phyloP scores from a whole-genome alignment of 768 basidiomycete species.

The Chalciporus chontae region DNA sequence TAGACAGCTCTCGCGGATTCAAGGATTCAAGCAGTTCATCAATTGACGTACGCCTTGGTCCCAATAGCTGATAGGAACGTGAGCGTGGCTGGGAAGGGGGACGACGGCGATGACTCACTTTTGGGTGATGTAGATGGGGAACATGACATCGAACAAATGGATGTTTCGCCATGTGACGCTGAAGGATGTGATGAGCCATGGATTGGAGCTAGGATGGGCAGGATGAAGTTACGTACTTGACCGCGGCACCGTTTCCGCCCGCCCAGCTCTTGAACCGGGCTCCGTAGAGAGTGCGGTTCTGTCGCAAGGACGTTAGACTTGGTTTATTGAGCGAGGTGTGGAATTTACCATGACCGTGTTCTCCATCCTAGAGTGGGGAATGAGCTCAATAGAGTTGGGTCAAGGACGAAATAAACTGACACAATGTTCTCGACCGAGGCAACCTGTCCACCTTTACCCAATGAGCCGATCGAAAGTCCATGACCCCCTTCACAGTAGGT shows the following conservation, averaged over 20 bases:
- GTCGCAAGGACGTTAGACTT: background rate
- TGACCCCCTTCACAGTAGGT: slow-evolving; percentile 56
- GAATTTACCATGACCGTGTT: background rate
- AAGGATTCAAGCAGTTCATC: slow-evolving; percentile 41
- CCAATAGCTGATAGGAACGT: slow-evolving; percentile 51
- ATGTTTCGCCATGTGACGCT: slow-evolving; percentile 63
- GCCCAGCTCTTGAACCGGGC: slow-evolving; percentile 71
- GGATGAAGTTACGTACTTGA: slow-evolving; percentile 40
- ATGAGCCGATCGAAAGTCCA: slow-evolving; percentile 55
- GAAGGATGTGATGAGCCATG: background rate
- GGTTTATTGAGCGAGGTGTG: no score
- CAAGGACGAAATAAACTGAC: slow-evolving; percentile 44
- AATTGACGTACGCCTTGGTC: slow-evolving; percentile 60
- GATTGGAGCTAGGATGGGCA: no score
- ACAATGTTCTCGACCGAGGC: slow-evolving; percentile 56
- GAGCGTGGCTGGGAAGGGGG: no score
- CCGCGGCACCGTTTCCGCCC: slow-evolving; percentile 54
- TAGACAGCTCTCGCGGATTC: no score
- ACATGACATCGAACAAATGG: slow-evolving; percentile 45
- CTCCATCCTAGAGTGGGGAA: background rate
- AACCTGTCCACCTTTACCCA: slow-evolving; percentile 39
- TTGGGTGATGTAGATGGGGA: slow-evolving; percentile 62
- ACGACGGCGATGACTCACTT: slow-evolving; percentile 46
- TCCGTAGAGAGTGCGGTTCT: slow-evolving; percentile 52
- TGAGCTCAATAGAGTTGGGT: background rate